Percentiles rank a stretch among this genome's conserved stretches.
Evolutionary conservation across 2,329 filamentous ascomycete species (phyloP).

Genomic region (Macroventuria anomochaeta): DNA sequence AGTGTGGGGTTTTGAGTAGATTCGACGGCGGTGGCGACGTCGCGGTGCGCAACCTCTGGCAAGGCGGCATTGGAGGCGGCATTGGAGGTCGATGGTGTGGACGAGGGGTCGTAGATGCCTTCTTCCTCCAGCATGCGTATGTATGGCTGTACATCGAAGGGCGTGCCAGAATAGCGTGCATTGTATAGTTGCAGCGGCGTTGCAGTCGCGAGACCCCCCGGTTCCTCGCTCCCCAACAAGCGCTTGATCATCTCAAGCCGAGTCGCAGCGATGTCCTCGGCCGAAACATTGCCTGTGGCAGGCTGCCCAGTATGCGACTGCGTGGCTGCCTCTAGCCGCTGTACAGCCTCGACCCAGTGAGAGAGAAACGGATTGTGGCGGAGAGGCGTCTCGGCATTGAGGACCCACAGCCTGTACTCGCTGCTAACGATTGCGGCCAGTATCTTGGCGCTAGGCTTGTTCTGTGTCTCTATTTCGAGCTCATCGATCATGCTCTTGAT

Average conservation of each 20-base stretch:
- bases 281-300: constrained; percentile 10
- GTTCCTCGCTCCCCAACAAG: constrained; percentile 28
- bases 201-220: constrained; percentile 9
- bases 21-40: too few species aligned
- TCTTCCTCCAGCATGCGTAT: constrained; percentile 48
- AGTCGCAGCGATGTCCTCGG: constrained; percentile 25
- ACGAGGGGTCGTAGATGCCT: constrained; percentile 41
- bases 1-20: background rate
- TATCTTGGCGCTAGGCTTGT: constrained; percentile 26
- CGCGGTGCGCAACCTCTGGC: too few species aligned
- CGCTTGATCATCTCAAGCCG: constrained; percentile 39
- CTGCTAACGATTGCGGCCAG: constrained; percentile 43
- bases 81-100: background rate
- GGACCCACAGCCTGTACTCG: constrained; percentile 45
- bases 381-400: constrained; percentile 40
- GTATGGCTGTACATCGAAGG: constrained; percentile 38
- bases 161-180: constrained; percentile 18
- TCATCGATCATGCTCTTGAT: constrained; percentile 44
- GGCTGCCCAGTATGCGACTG: background rate
- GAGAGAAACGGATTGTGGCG: constrained; percentile 48
- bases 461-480: constrained; percentile 28
- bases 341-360: constrained; percentile 50
- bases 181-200: constrained; percentile 28
- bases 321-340: constrained; percentile 20
- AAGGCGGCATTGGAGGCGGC: background rate